A percentile compares a stretch with the other conserved stretches of the same genome.
Evolutionary conservation across 441 rosid species (phyloP).

Genomic region (Metrosideros polymorpha): DNA sequence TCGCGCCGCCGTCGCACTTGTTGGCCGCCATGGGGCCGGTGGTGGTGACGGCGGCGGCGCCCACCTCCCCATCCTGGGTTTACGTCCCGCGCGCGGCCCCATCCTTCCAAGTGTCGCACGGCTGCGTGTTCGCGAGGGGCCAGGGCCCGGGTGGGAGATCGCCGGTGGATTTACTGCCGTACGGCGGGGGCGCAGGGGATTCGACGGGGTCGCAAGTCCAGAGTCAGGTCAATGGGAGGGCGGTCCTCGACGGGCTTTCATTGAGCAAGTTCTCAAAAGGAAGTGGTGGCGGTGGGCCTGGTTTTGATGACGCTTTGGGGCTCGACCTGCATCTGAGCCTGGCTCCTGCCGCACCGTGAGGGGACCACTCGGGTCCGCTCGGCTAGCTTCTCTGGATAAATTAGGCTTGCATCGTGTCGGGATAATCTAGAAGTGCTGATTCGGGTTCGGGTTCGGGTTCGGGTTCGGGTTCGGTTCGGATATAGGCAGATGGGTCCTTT

Average conservation of each 20-base stretch:
- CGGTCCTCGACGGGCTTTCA: slow-evolving; percentile 17
- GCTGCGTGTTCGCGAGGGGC: slow-evolving; percentile 38
- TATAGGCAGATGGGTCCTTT: neutral
- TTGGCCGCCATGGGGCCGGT: slow-evolving; percentile 36
- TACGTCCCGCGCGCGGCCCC: slow-evolving; percentile 59
- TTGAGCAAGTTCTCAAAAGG: neutral
- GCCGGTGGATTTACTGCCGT: slow-evolving; percentile 19
- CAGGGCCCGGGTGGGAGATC: slow-evolving; percentile 13
- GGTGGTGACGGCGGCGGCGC: slow-evolving; percentile 23
- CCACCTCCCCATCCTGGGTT: slow-evolving; percentile 51
- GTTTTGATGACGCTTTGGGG: neutral
- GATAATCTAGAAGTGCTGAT: neutral
- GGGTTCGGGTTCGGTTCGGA: neutral
- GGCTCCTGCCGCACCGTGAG: neutral
- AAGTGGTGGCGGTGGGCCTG: neutral
- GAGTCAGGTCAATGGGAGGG: slow-evolving; percentile 20
- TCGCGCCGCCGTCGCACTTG: slow-evolving; percentile 72
- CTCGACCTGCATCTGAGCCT: neutral
- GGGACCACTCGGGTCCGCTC: neutral
- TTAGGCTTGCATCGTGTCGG: neutral
- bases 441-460: neutral
- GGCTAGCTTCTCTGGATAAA: neutral
- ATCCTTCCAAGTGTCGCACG: slow-evolving; percentile 75
- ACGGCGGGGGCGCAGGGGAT: slow-evolving; percentile 25
- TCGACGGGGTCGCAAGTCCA: slow-evolving; percentile 24